A percentile compares a stretch with the other conserved stretches of the same genome.
These are phyloP conservation scores for Chaetomidium leptoderma DNA, from an alignment of 495 filamentous ascomycete genomes.

Conservation along the genomic window DNA sequence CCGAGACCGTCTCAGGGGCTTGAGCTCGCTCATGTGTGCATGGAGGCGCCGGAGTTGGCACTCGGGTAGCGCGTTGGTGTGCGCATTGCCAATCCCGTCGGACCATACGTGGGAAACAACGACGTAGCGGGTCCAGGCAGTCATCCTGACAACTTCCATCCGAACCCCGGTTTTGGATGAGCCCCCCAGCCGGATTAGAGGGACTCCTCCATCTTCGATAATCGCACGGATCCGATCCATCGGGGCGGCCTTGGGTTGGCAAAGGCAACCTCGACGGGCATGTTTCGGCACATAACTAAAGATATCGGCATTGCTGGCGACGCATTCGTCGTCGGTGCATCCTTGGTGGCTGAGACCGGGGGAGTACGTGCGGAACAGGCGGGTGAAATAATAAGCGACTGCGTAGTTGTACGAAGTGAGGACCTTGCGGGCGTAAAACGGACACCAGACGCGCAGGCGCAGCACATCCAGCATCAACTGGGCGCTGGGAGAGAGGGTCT, in stretches of 20 bases:
- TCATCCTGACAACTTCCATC: constrained; percentile 18
- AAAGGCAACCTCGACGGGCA: constrained; percentile 20
- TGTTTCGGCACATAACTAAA: constrained; percentile 22
- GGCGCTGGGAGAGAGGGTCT: constrained; percentile 15
- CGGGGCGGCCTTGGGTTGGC: constrained; percentile 17
- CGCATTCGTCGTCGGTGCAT: constrained; percentile 23
- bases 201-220: constrained; percentile 20
- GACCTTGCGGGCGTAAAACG: constrained; percentile 20
- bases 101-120: constrained; percentile 26
- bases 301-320: constrained; percentile 23
- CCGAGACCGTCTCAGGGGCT: constrained; percentile 7
- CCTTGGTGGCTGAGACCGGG: constrained; percentile 9
- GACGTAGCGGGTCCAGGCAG: constrained; percentile 18
- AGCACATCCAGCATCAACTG: constrained; percentile 25
- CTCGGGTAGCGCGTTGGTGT: constrained; percentile 24
- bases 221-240: constrained; percentile 23
- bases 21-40: constrained; percentile 12
- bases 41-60: constrained; percentile 24
- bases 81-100: constrained; percentile 16
- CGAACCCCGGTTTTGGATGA: constrained; percentile 7
- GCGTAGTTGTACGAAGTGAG: constrained; percentile 22
- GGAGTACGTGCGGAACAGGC: constrained; percentile 18
- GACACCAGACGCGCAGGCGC: constrained; percentile 24
- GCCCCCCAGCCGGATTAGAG: constrained; percentile 15
- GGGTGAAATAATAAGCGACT: constrained; percentile 23